Conservation (phyloP, 768 basidiomycete species). For the Lyophyllum semitale region DNA sequence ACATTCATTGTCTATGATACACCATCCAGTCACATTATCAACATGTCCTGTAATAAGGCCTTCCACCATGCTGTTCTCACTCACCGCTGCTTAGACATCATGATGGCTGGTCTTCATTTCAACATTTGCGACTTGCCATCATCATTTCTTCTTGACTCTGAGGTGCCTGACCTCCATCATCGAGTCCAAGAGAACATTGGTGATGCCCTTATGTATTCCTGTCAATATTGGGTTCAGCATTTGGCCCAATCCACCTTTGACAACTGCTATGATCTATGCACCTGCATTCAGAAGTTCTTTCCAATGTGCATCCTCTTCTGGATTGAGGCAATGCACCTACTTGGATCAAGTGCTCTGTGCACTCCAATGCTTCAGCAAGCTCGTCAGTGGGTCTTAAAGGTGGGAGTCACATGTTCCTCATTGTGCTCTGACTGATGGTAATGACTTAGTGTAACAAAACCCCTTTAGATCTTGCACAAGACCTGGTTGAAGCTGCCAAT, state of each 20-base stretch:
- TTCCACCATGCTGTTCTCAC: conserved; percentile 13
- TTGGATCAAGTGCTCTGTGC: conserved; percentile 16
- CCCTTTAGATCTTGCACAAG: background rate
- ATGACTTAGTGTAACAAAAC: background rate
- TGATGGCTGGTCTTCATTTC: conserved; percentile 17
- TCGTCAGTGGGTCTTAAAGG: conserved; percentile 7
- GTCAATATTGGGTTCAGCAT: conserved; percentile 2
- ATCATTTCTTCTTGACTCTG: conserved; percentile 17
- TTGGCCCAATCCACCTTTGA: background rate
- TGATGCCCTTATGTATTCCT: conserved; percentile 1
- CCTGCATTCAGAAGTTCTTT: conserved; percentile 12
- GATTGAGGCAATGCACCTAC: conserved; percentile 30
- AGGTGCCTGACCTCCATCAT: conserved; percentile 1
- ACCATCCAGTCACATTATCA: no score
- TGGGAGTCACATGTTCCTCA: background rate
- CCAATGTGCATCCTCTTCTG: conserved; percentile 21
- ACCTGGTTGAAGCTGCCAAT: conserved; percentile 17
- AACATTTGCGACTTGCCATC: conserved; percentile 20
- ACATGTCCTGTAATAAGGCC: conserved; percentile 13
- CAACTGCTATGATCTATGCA: background rate
- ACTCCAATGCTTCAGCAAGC: conserved; percentile 16
- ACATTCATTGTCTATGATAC: background rate
- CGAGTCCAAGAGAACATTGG: conserved; percentile 12
- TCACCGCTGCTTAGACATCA: conserved; percentile 18
- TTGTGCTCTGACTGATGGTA: background rate